A percentile compares a stretch with the other conserved stretches of the same genome.
These are phyloP conservation scores for Xylariaceae sp. DNA, from an alignment of 2,329 filamentous ascomycete genomes.

Conservation along the genomic window DNA sequence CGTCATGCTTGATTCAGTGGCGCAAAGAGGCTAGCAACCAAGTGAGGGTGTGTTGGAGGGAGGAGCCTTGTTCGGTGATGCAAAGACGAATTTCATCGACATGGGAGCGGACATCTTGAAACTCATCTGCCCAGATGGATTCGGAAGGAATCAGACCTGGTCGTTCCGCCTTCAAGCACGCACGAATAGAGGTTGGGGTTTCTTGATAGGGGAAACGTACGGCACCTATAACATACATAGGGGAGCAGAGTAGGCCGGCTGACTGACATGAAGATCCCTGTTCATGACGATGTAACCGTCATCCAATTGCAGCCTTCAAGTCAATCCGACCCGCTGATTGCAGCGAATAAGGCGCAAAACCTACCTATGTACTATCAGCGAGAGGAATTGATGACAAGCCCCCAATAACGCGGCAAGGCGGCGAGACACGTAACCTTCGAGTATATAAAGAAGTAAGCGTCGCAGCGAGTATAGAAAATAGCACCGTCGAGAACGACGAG, in stretches of 20 bases:
- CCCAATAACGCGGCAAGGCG: conserved; percentile 4
- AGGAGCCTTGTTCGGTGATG: conserved; percentile 9
- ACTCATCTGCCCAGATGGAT: conserved; percentile 13
- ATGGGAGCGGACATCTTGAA: conserved; percentile 5
- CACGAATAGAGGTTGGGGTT: conserved; percentile 13
- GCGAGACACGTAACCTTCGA: conserved; percentile 1
- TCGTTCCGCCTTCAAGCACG: conserved; percentile 4
- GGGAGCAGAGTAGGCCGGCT: conserved; percentile 9
- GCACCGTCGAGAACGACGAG: neutral
- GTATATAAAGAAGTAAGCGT: conserved; percentile 3
- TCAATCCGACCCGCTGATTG: conserved; percentile 12
- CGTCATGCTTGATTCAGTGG: neutral
- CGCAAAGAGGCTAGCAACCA: neutral
- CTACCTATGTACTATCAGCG: neutral
- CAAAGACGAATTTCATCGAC: conserved; percentile 10
- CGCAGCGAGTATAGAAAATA: conserved; percentile 2
- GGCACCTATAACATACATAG: conserved; percentile 13
- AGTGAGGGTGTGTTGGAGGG: neutral
- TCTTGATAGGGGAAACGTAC: conserved; percentile 17
- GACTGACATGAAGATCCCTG: conserved; percentile 15
- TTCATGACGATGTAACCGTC: conserved; percentile 1
- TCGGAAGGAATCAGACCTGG: conserved; percentile 10
- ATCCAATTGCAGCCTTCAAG: conserved; percentile 14
- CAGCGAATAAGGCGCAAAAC: conserved; percentile 15
- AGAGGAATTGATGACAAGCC: conserved; percentile 16